Evolutionary conservation across 164 flowering plant genomes (phyloP).

Genomic region (Macadamia integrifolia): DNA sequence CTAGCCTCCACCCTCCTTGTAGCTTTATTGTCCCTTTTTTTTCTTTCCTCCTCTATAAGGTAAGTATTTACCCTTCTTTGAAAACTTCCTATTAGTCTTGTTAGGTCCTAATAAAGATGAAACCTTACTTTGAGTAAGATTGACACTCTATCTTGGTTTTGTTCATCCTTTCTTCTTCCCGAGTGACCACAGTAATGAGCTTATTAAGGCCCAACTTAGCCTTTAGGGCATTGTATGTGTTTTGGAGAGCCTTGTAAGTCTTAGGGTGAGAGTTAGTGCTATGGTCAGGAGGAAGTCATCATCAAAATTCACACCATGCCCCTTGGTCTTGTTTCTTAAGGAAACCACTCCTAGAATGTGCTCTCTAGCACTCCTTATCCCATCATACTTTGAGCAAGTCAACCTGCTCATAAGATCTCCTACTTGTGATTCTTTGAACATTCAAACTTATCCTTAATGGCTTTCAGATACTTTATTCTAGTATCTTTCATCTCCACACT

Average conservation of each 20-base stretch:
- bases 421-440: no score
- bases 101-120: not conserved
- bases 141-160: not conserved
- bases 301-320: not conserved
- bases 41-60: not conserved
- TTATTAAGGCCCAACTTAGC: constrained; percentile 1
- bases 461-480: no score
- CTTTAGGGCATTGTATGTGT: not conserved
- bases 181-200: not conserved
- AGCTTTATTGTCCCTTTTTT: not conserved
- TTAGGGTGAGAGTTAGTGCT: not conserved
- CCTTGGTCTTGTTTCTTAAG: constrained; percentile 3
- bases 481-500: no score
- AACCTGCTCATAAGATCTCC: no score
- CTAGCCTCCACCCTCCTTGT: not conserved
- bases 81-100: not conserved
- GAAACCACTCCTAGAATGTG: constrained; percentile 9
- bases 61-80: no score
- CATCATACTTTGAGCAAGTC: not conserved
- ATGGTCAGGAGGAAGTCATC: constrained; percentile 5
- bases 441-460: no score
- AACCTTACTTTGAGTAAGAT: not conserved
- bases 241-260: not conserved
- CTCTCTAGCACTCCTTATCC: constrained; percentile 11
- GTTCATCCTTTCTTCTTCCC: constrained; percentile 1